Percentiles rank a stretch among this genome's conserved stretches.
These are phyloP conservation scores for Trebouxia sp. DNA, from an alignment of 139 green algal species.

Conservation along the genomic window DNA sequence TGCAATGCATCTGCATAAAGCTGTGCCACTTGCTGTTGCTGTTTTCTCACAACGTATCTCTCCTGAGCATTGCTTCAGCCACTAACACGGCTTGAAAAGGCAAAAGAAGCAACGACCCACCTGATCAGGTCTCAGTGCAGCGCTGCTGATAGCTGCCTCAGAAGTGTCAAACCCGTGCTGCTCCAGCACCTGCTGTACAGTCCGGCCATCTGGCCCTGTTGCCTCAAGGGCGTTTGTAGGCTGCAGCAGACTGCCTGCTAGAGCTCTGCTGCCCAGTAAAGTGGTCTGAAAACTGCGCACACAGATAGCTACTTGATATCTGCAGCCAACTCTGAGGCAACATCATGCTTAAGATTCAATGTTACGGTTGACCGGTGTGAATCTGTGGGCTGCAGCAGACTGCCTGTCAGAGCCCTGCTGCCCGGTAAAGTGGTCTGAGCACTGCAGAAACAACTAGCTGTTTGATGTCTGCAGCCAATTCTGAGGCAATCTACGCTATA, in stretches of 20 bases:
- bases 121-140: slow-evolving; percentile 25
- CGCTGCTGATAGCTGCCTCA: slow-evolving; percentile 29
- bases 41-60: no score
- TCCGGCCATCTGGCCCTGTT: slow-evolving; percentile 58
- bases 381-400: background rate
- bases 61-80: background rate
- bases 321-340: no score
- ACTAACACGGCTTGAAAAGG: background rate
- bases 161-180: slow-evolving; percentile 44
- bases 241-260: slow-evolving; percentile 66
- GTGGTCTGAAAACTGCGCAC: slow-evolving; percentile 87
- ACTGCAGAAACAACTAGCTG: no score
- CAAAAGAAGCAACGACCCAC: slow-evolving; percentile 4
- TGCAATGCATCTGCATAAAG: no score
- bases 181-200: slow-evolving; percentile 57
- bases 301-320: no score
- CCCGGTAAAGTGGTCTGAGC: no score
- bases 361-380: background rate
- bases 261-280: slow-evolving; percentile 83
- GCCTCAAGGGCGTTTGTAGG: slow-evolving; percentile 53
- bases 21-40: background rate
- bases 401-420: background rate
- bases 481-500: no score
- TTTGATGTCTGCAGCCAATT: background rate
- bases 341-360: no score